These are phyloP conservation scores for Colletotrichum magnum DNA, from an alignment of 2,329 filamentous ascomycete species.

Conservation along the genomic window DNA sequence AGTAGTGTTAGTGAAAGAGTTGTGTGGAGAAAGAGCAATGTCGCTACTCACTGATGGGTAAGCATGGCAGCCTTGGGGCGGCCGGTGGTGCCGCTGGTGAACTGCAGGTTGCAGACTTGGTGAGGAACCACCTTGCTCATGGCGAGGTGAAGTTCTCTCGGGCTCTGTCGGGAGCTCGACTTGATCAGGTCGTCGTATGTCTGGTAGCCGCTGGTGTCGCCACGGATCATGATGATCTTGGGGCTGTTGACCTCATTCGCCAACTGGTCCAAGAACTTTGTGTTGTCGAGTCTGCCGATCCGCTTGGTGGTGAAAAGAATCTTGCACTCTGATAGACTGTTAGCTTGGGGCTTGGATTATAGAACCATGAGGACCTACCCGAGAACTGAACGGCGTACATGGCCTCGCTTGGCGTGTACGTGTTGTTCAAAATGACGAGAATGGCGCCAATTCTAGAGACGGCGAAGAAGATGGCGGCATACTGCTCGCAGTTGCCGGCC, in stretches of 20 bases:
- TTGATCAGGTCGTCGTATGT: conserved; percentile 73
- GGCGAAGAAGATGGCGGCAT: conserved; percentile 82
- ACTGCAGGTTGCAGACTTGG: conserved; percentile 81
- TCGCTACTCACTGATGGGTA: conserved; percentile 72
- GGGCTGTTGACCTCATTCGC: conserved; percentile 60
- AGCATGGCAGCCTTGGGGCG: conserved; percentile 82
- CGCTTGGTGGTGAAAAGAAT: conserved; percentile 79
- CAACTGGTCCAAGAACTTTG: conserved; percentile 69
- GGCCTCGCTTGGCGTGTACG: conserved; percentile 81
- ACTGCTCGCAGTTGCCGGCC: conserved; percentile 86
- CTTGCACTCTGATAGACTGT: conserved; percentile 70
- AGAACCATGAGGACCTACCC: conserved; percentile 56
- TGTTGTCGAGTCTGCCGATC: conserved; percentile 77
- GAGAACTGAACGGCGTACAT: conserved; percentile 80
- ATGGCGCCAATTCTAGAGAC: conserved; percentile 77
- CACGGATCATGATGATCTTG: conserved; percentile 73
- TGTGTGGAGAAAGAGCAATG: neutral
- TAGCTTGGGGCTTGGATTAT: neutral
- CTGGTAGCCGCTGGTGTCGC: conserved; percentile 65
- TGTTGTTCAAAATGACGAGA: conserved; percentile 86
- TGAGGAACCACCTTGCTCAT: conserved; percentile 72
- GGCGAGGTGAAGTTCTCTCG: conserved; percentile 65
- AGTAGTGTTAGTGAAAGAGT: conserved; percentile 25
- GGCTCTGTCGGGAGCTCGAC: conserved; percentile 63
- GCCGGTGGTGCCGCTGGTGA: conserved; percentile 82